Conservation (phyloP, 225 moss, liverwort and hornwort species). For the Ulota crispa region DNA sequence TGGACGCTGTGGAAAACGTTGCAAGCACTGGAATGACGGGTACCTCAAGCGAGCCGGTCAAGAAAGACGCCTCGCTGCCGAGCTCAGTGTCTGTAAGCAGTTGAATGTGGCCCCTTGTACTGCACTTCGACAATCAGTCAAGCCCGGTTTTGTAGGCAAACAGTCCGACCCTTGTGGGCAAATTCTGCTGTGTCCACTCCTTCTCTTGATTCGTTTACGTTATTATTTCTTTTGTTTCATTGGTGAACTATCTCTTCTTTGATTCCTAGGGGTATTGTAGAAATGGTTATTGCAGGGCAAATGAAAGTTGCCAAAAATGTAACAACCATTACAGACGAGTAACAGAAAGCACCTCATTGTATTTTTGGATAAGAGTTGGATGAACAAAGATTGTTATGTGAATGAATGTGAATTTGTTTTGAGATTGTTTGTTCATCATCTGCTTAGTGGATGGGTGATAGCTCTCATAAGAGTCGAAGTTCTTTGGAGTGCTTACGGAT, state of each 20-base stretch:
- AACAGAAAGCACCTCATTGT: too few species aligned
- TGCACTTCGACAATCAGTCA: not conserved
- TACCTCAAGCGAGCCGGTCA: conserved; percentile 33
- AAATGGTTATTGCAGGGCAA: too few species aligned
- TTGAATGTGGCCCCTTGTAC: conserved; percentile 15
- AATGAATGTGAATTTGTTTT: too few species aligned
- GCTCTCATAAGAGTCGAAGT: too few species aligned
- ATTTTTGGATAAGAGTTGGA: too few species aligned
- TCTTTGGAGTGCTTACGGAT: too few species aligned
- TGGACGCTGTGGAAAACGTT: conserved; percentile 25
- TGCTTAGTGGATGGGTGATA: too few species aligned
- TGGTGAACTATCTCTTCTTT: not conserved
- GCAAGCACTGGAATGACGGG: conserved; percentile 24
- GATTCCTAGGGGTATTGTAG: too few species aligned
- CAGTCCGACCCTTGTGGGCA: not conserved
- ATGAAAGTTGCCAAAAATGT: too few species aligned
- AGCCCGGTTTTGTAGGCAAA: not conserved
- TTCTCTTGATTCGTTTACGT: not conserved
- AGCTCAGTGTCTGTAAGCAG: conserved; percentile 54
- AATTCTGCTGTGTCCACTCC: not conserved
- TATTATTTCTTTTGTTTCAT: not conserved
- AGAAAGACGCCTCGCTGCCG: conserved; percentile 40
- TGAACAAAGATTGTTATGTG: too few species aligned
- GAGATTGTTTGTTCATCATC: too few species aligned
- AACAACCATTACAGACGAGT: too few species aligned